Conservation (phyloP, 306 rosid genomes). For the Inga laurina region DNA sequence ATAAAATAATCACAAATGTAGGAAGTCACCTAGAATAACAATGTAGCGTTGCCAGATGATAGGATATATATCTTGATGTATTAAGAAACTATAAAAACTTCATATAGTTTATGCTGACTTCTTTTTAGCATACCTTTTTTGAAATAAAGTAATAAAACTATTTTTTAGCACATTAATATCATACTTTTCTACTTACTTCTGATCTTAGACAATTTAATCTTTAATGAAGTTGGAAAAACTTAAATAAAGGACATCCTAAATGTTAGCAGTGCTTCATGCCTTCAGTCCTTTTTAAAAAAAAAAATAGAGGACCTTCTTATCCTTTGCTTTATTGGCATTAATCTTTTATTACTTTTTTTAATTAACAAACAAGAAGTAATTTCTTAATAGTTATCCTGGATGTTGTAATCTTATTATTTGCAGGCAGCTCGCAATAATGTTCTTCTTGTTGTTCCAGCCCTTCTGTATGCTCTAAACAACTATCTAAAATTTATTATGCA, state of each 20-base stretch:
- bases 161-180: not conserved
- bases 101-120: not conserved
- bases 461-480: constrained; percentile 93
- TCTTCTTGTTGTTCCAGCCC: constrained; percentile 97
- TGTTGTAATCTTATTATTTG: constrained; percentile 37
- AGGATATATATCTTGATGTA: not conserved
- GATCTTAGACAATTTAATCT: constrained; percentile 8
- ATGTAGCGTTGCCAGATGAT: not conserved
- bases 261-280: not conserved
- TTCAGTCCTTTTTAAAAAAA: not conserved
- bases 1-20: not conserved
- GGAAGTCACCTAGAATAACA: constrained; percentile 7
- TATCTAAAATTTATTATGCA: constrained; percentile 98
- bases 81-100: not conserved
- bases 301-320: not conserved
- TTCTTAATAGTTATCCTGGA: constrained; percentile 26
- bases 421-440: constrained; percentile 97
- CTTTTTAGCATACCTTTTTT: constrained; percentile 2
- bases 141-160: constrained; percentile 1
- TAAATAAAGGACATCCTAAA: not conserved
- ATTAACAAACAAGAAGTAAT: not conserved
- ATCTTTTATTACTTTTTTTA: not conserved
- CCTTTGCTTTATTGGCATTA: not conserved
- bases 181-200: not conserved
- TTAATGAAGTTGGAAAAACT: not conserved